These are phyloP conservation scores for Cordia subcordata DNA, from an alignment of 257 asterid genomes.

Conservation along the genomic window DNA sequence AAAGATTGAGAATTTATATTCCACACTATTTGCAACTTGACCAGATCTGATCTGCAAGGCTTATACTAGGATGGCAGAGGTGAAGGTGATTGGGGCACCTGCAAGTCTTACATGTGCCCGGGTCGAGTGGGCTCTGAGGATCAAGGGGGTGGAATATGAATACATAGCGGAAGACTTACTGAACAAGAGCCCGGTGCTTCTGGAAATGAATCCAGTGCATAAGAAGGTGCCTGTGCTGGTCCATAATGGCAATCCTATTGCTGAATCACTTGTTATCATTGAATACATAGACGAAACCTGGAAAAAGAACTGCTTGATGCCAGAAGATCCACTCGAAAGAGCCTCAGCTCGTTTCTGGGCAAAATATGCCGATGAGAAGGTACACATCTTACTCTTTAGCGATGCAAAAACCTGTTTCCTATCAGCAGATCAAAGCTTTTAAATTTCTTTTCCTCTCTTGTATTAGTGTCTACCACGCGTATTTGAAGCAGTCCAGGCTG, in stretches of 20 bases:
- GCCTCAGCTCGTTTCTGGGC: slow-evolving; percentile 53
- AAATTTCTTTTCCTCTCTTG: background rate
- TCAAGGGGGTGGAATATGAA: slow-evolving; percentile 33
- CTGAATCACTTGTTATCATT: slow-evolving; percentile 38
- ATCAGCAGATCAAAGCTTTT: background rate
- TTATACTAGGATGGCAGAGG: background rate
- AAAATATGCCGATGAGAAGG: slow-evolving; percentile 46
- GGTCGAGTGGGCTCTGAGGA: slow-evolving; percentile 40
- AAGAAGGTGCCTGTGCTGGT: slow-evolving; percentile 48
- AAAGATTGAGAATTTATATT: too few species aligned
- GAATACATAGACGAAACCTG: slow-evolving; percentile 48
- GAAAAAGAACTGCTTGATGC: slow-evolving; percentile 26
- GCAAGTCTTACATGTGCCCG: slow-evolving; percentile 34
- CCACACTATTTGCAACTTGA: too few species aligned
- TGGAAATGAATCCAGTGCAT: slow-evolving; percentile 38
- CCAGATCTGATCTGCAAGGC: too few species aligned
- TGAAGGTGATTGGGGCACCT: slow-evolving; percentile 32
- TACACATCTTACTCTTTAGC: background rate
- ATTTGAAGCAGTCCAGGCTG: slow-evolving; percentile 27
- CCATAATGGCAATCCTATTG: slow-evolving; percentile 25
- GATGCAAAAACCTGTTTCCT: background rate
- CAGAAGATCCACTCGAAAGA: slow-evolving; percentile 36
- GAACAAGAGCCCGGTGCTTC: slow-evolving; percentile 40
- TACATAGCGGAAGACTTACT: slow-evolving; percentile 29
- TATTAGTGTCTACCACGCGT: slow-evolving; percentile 21